Evolutionary conservation across 2,329 filamentous ascomycete genomes (phyloP).

Genomic region (Sporothrix sp.): DNA sequence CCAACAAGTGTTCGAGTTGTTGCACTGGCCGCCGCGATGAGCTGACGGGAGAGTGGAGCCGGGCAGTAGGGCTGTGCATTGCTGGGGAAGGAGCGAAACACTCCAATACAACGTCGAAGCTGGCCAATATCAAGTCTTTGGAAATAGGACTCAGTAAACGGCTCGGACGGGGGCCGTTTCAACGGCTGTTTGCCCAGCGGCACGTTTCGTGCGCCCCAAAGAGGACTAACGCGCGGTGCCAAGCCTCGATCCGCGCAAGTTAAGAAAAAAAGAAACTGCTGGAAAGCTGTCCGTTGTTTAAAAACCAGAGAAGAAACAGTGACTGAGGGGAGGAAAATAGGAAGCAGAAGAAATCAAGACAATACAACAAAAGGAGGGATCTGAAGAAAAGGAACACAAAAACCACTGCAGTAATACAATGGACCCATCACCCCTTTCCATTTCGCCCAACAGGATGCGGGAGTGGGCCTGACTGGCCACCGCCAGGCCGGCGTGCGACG

Average conservation of each 20-base stretch:
- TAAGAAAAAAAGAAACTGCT: neutral
- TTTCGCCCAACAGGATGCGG: neutral
- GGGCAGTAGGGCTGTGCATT: conserved; percentile 7
- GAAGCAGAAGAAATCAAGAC: neutral
- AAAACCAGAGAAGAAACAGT: no score
- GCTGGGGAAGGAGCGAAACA: neutral
- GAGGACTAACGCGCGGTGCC: neutral
- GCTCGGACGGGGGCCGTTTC: neutral
- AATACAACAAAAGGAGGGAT: neutral
- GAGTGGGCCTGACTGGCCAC: neutral
- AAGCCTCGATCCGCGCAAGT: neutral
- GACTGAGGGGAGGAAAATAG: neutral
- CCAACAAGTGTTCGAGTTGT: neutral
- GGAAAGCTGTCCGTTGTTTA: no score
- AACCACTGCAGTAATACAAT: no score
- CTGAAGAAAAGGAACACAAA: neutral
- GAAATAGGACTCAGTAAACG: no score
- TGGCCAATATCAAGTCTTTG: no score
- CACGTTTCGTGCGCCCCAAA: conserved; percentile 6
- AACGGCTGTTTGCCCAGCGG: conserved; percentile 1
- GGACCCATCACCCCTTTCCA: conserved; percentile 2
- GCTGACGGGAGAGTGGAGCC: neutral
- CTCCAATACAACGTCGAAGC: neutral
- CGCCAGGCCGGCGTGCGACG: neutral
- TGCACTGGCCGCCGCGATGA: neutral